Base-by-base conservation (phyloP, 805 yeast species). In the Saccharomyces kudriavzevii region DNA sequence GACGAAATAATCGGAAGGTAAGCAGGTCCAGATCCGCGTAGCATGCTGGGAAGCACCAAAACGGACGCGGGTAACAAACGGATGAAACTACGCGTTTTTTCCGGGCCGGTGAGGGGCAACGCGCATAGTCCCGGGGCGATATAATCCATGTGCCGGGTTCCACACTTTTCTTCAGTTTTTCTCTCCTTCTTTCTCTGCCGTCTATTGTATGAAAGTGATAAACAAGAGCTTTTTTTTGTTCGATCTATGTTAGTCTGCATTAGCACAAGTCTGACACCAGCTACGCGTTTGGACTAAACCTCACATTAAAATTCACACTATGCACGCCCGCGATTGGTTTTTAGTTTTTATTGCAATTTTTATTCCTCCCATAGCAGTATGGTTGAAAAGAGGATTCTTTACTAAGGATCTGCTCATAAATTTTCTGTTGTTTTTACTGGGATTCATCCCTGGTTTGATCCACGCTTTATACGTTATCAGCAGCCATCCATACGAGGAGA, bases 331-430 rank as follows among this genome's bases (percentile, higher is more conserved):
- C 31, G 85, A 81, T 69, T 80, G 89, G 89, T 74, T 85, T 54
- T 65, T 84, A 56, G 89, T 86, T 2, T 75, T 85, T 49, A 63
- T 86, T 52, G 88, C 89, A 1, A 75, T 85, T 53, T 80, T 86
- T 64, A 62, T 85, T 9, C 92, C 92, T 10, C 89, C 89, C 6
- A 71, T 85, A 40, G 86, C 90, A 8, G 91, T 86, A 25, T 76
- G 82, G 49, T 65, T 84, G 57, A 86, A 86, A 68, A 72, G 87
- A 60, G 91, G 91, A 1, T 74, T 76, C 26, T 58, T 59, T 52
- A 57, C 66, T 8, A 63, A 63, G 51, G 71, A 68, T 50, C 58
- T 65, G 59, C 72, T 78, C 71, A 79, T 85, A 56, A 86, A 85
- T 65, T 73, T 85, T 45, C 66, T 80, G 27, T 72, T 86, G 45